Evolutionary conservation across 2,329 filamentous ascomycete species (phyloP).

Genomic region (Penicillium corylophilum): DNA sequence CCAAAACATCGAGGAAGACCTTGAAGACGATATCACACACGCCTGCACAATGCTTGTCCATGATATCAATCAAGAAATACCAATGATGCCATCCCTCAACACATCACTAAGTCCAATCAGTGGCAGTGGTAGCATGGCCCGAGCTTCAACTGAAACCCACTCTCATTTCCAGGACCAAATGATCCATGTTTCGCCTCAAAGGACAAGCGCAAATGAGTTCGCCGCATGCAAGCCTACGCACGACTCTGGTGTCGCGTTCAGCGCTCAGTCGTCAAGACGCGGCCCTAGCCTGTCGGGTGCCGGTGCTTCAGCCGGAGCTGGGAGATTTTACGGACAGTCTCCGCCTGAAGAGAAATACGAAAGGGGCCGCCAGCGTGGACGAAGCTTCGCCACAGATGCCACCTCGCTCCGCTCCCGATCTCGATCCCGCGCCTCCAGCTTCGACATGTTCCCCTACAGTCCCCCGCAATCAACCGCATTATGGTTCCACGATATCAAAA

Average conservation of each 20-base stretch:
- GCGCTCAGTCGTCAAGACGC: neutral
- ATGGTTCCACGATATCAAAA: constrained; percentile 8
- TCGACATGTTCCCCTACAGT: constrained; percentile 19
- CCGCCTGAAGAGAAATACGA: constrained; percentile 4
- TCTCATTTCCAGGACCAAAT: constrained; percentile 2
- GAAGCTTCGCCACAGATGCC: constrained; percentile 11
- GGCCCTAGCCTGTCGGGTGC: constrained; percentile 1
- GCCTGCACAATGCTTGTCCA: constrained; percentile 36
- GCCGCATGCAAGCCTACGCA: constrained; percentile 2
- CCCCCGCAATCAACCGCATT: constrained; percentile 11
- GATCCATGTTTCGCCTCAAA: constrained; percentile 5
- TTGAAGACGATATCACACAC: constrained; percentile 37
- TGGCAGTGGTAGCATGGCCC: neutral
- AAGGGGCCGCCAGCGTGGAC: constrained; percentile 2
- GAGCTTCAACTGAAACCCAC: constrained; percentile 4
- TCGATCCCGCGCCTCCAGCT: constrained; percentile 10
- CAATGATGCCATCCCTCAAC: constrained; percentile 13
- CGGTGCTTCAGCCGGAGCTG: neutral
- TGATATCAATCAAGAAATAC: constrained; percentile 29
- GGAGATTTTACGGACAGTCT: constrained; percentile 20
- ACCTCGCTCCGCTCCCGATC: constrained; percentile 1
- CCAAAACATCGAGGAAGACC: constrained; percentile 31
- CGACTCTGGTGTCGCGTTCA: constrained; percentile 16
- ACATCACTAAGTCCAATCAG: neutral
- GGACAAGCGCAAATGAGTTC: constrained; percentile 1